A percentile compares a stretch with the other conserved stretches of the same genome.
Conservation (phyloP, 2,329 filamentous ascomycete species). For the Cladosporium sp. region DNA sequence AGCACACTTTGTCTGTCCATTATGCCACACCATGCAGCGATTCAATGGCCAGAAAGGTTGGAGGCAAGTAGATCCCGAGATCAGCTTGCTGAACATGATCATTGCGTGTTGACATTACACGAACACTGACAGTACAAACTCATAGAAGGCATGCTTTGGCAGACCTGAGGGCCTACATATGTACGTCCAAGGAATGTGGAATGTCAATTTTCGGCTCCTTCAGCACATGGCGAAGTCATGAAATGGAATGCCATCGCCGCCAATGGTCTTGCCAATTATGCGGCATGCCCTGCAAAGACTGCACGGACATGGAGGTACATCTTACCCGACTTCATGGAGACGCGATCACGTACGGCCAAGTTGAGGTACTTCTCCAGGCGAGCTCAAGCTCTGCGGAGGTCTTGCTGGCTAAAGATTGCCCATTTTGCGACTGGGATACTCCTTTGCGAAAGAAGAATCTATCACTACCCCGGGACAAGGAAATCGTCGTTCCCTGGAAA, state of each 20-base stretch:
- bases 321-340: not conserved
- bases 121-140: not conserved
- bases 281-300: not conserved
- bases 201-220: not conserved
- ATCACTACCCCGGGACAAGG: not conserved
- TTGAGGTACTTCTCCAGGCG: not conserved
- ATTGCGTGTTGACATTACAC: no score
- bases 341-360: not conserved
- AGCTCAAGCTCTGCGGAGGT: not conserved
- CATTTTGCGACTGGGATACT: not conserved
- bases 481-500: not conserved
- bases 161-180: slow-evolving; percentile 21
- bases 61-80: no score
- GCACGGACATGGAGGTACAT: not conserved
- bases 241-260: not conserved
- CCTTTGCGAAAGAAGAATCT: not conserved
- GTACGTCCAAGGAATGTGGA: slow-evolving; percentile 20
- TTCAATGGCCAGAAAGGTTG: slow-evolving; percentile 13
- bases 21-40: slow-evolving; percentile 21
- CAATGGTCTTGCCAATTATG: not conserved
- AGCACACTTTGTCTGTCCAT: slow-evolving; percentile 23
- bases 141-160: slow-evolving; percentile 17
- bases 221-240: not conserved
- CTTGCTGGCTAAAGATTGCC: not conserved
- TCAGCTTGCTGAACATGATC: no score